Base-by-base conservation (phyloP, 495 filamentous ascomycete genomes). In the Staphylotrichum longicolle region DNA sequence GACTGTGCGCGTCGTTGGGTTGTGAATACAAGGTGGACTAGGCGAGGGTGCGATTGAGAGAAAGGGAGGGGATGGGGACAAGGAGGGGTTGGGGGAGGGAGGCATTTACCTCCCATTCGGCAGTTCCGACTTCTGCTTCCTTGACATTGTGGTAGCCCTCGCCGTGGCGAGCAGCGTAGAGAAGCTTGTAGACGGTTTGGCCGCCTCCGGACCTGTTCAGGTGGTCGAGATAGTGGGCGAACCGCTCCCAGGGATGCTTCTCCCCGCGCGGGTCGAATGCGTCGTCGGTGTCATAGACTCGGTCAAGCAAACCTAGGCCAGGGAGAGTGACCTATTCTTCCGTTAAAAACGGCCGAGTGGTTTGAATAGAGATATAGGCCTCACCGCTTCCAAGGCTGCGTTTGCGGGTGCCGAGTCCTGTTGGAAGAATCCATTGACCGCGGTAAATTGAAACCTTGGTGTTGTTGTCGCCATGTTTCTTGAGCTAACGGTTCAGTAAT, bases 71-170 rank as follows among this genome's bases (percentile, higher is more conserved):
- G 7, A 35, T 52, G 6, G 58, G 40, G 49, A 39, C 33, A 32
- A 32, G 48, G 11, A 40, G 10, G 12, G 27, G 7, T 15, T 42
- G n/a, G 4, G 44, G 46, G 20, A 15, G 14, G 15, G 14, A n/a
- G 54, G 30, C 44, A 20, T 27, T 4, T 58, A 74, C 74, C 57
- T 75, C 63, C 74, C 74, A 77, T 12, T 39, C 68, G 1, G 54
- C 55, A 5, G 66, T 70, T 1, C 73, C 74, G 45, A 75, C 70
- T 37, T 71, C 62, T 7, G 67, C 42, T 55, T 77, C 73, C 61
- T 69, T 70, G 12, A 69, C 68, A 52, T 77, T 77, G 61, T 77
- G 74, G 60, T 65, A 70, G 5, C 74, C 74, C 51, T 73, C 50
- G 30, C 74, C 74, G 37, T 77, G 74, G 57, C 74, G 68, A 35